These are phyloP conservation scores for Ceratobasidium sp. DNA, from an alignment of 1,284 basidiomycete genomes.

Conservation along the genomic window DNA sequence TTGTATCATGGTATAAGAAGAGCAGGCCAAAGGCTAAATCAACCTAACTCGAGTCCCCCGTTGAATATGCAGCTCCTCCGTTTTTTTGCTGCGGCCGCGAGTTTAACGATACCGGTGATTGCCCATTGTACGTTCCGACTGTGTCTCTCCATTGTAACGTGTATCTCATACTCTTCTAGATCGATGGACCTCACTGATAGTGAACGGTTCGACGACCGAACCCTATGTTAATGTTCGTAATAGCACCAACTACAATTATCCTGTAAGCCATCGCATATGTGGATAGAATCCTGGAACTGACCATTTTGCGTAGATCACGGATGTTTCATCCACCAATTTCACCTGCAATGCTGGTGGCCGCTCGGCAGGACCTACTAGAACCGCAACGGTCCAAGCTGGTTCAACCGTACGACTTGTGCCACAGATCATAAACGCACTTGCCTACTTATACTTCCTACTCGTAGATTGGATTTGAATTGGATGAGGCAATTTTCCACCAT, in stretches of 20 bases:
- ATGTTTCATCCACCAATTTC: conserved; percentile 61
- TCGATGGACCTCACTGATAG: conserved; percentile 19
- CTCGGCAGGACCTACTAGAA: conserved; percentile 58
- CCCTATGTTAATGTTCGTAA: conserved; percentile 43
- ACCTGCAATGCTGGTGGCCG: conserved; percentile 62
- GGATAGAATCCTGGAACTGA: too few relatives aligned
- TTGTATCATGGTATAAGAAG: background rate
- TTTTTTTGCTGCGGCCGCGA: background rate
- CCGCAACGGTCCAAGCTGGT: conserved; percentile 62
- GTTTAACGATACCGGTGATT: background rate
- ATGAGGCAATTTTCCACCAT: conserved; percentile 58
- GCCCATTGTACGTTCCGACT: background rate
- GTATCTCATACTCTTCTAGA: conserved; percentile 2
- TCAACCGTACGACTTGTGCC: conserved; percentile 59
- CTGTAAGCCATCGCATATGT: too few relatives aligned
- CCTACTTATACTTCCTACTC: conserved; percentile 47
- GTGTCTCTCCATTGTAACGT: background rate
- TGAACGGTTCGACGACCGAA: conserved; percentile 20
- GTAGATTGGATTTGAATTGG: conserved; percentile 55
- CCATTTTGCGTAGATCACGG: too few relatives aligned
- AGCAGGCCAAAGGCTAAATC: background rate
- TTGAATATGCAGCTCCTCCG: background rate
- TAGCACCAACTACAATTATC: conserved; percentile 34
- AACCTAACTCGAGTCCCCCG: background rate
- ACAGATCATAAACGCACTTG: conserved; percentile 55